Evolutionary conservation across 129 eudicot genomes (phyloP), one percentile per base, ranked within the genome.

Genomic region (Centaurea solstitialis): DNA sequence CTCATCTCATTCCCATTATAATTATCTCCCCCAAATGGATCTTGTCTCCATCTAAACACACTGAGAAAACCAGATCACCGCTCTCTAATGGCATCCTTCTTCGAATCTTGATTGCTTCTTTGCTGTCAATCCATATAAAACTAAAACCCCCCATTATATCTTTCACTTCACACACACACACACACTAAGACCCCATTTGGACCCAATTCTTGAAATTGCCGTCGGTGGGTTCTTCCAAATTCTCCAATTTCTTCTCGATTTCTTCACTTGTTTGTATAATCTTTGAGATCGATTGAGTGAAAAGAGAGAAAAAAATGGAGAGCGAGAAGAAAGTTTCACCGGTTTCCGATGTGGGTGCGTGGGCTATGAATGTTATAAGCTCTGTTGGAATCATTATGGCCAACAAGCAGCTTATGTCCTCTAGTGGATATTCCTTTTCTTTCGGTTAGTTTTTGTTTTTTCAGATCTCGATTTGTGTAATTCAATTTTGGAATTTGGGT

Each of bases 331-430:
- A 85, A 85, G 2, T 87, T 2, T 85, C 91, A 23, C 80, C 88
- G 4, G 92, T 94, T 0, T 94, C 98, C 1, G 94, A 94, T 80
- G 87, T 90, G 38, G 97, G 98, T 9, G 98, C 98, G 13, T 94
- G 98, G 98, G 98, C 93, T 9, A 90, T 94, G 97, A 94, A 94
- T 61, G 91, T 94, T 0, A 73, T 94, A 8, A 94, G 98, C 28
- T 94, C 98, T 9, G 98, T 94, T 21, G 98, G 98, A 45, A 86
- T 94, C 20, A 94, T 94, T 11, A 91, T 94, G 98, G 98, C 97
- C n/a, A 94, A 94, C 64, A 94, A 94, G 86, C 92, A 91, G 74
- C 93, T 94, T 74, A 91, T 94, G 98, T 94, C 98, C 11, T 21
- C 90, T 40, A 82, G 80, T 70, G 97, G 98, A 38, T 91, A 87